phyloP scores from a whole-genome alignment of 2,329 filamentous ascomycete genomes.

The Ophioceras dolichostomum region DNA sequence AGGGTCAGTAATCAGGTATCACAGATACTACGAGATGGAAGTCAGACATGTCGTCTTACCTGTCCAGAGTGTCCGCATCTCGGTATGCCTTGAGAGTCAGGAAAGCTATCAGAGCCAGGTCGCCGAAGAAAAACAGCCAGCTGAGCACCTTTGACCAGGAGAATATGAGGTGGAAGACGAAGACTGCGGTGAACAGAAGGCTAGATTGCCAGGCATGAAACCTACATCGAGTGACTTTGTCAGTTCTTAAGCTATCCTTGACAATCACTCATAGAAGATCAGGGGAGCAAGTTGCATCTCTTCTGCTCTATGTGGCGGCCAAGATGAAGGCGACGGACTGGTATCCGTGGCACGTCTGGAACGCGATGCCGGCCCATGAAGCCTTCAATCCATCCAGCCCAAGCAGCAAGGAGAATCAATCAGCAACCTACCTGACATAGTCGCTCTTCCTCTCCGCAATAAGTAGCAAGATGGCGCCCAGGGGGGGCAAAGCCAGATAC shows the following conservation, averaged over 20 bases:
- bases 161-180: conserved; percentile 75
- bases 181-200: conserved; percentile 62
- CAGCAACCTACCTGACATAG: conserved; percentile 69
- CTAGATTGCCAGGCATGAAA: conserved; percentile 96
- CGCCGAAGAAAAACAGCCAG: conserved; percentile 68
- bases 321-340: too few species aligned
- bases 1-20: conserved; percentile 15
- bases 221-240: too few species aligned
- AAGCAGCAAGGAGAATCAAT: not conserved
- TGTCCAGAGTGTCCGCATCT: conserved; percentile 59
- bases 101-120: conserved; percentile 65
- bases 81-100: conserved; percentile 69
- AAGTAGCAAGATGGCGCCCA: conserved; percentile 73
- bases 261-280: too few species aligned
- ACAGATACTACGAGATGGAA: conserved; percentile 5
- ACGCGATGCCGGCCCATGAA: not conserved
- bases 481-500: conserved; percentile 73
- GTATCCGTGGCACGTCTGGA: too few species aligned
- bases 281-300: too few species aligned
- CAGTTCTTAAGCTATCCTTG: too few species aligned
- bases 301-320: too few species aligned
- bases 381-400: too few species aligned
- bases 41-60: conserved; percentile 27
- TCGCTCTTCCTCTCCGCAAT: conserved; percentile 90
- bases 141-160: conserved; percentile 74